Conservation (phyloP, 441 rosid species). For the Brassica balearica region DNA sequence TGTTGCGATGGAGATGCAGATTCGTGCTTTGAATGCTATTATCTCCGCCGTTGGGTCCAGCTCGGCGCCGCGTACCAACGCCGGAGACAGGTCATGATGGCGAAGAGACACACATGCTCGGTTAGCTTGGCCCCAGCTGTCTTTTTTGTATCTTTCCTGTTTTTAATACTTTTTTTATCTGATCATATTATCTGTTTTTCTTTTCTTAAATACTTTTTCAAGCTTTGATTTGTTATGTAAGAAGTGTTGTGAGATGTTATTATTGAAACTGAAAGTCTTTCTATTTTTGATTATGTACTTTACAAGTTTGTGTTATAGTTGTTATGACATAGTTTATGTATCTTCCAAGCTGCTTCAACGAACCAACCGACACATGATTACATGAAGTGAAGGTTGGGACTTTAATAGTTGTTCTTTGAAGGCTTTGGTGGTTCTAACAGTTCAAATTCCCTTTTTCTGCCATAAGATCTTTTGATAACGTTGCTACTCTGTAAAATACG, state of each 20-base stretch:
- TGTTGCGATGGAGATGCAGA: conserved; percentile 95
- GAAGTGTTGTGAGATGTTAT: neutral
- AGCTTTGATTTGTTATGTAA: conserved; percentile 12
- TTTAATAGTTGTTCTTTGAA: neutral
- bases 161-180: neutral
- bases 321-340: neutral
- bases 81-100: conserved; percentile 41
- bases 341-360: conserved; percentile 12
- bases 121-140: conserved; percentile 46
- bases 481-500: neutral
- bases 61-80: conserved; percentile 5
- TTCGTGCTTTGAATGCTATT: conserved; percentile 79
- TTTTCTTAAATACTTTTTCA: neutral
- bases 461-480: neutral
- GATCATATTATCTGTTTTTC: conserved; percentile 2
- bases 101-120: conserved; percentile 30
- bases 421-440: neutral
- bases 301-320: conserved; percentile 8
- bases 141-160: conserved; percentile 24
- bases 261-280: neutral
- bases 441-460: neutral
- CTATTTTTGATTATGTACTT: neutral
- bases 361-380: neutral
- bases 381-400: conserved; percentile 12
- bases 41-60: conserved; percentile 48